Evolutionary conservation across 2,329 filamentous ascomycete species (phyloP).

Genomic region (Exophiala dermatitidis): DNA sequence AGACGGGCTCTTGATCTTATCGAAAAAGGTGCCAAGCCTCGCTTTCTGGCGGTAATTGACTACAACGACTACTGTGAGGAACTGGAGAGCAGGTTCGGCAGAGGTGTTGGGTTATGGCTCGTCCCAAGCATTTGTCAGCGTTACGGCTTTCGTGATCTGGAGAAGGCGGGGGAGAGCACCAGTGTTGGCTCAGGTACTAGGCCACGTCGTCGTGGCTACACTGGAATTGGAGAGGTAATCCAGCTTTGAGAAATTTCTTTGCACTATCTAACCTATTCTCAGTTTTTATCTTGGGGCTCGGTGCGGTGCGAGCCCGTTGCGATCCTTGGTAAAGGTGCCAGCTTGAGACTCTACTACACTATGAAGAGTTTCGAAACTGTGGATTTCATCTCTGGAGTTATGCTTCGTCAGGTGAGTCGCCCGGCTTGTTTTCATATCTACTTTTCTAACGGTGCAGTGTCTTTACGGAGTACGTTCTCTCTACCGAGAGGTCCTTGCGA

Average conservation of each 20-base stretch:
- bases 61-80: conserved; percentile 16
- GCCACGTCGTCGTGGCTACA: not conserved
- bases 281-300: conserved; percentile 16
- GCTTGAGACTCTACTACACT: not conserved
- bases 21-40: not conserved
- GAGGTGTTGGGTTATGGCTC: conserved; percentile 4
- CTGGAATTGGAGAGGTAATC: conserved; percentile 13
- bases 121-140: conserved; percentile 13
- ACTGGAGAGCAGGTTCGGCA: conserved; percentile 1
- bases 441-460: not conserved
- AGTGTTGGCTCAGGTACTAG: not conserved
- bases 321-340: not conserved
- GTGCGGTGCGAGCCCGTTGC: conserved; percentile 5
- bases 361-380: not conserved
- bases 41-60: conserved; percentile 8
- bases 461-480: not conserved
- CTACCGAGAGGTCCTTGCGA: conserved; percentile 10
- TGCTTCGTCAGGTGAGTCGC: conserved; percentile 3
- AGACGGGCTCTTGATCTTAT: conserved; percentile 8
- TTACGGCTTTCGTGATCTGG: conserved; percentile 5
- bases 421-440: not conserved
- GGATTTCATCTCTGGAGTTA: not conserved
- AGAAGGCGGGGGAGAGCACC: not conserved
- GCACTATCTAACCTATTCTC: not conserved
- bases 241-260: not conserved